Conservation (phyloP, 2,329 filamentous ascomycete genomes). For the Knufia fluminis region DNA sequence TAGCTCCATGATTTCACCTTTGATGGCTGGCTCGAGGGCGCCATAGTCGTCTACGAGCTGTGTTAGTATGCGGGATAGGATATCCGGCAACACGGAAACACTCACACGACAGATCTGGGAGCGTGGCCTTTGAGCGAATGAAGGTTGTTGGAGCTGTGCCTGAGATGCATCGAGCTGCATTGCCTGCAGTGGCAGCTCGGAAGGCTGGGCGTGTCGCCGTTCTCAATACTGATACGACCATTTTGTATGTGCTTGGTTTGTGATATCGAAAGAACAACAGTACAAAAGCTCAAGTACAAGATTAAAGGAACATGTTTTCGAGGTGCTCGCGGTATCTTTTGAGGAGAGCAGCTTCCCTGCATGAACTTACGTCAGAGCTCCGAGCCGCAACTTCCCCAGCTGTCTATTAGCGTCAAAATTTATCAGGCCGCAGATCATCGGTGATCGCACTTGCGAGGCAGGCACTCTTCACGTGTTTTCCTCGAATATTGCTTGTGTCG, state of each 20-base stretch:
- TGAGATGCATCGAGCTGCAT: constrained; percentile 43
- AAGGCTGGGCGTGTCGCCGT: constrained; percentile 61
- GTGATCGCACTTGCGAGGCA: neutral
- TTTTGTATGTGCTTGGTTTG: constrained; percentile 30
- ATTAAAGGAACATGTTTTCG: neutral
- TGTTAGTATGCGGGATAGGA: constrained; percentile 2
- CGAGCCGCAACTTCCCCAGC: neutral
- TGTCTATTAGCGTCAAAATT: neutral
- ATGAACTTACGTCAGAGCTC: neutral
- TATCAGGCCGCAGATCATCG: neutral
- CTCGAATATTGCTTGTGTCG: neutral
- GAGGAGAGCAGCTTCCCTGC: neutral
- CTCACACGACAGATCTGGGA: constrained; percentile 77
- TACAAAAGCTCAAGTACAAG: no score
- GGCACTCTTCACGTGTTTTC: neutral
- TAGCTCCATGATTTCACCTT: constrained; percentile 85
- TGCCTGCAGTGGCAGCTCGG: constrained; percentile 49
- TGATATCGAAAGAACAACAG: neutral
- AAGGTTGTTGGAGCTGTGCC: constrained; percentile 65
- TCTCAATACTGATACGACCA: constrained; percentile 70
- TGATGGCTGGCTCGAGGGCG: constrained; percentile 77
- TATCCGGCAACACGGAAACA: constrained; percentile 11
- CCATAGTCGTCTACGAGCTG: constrained; percentile 75
- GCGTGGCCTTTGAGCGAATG: constrained; percentile 77
- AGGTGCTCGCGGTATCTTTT: neutral